These are phyloP conservation scores for Rhodomyrtus psidioides DNA, from an alignment of 441 rosid species.

Conservation along the genomic window DNA sequence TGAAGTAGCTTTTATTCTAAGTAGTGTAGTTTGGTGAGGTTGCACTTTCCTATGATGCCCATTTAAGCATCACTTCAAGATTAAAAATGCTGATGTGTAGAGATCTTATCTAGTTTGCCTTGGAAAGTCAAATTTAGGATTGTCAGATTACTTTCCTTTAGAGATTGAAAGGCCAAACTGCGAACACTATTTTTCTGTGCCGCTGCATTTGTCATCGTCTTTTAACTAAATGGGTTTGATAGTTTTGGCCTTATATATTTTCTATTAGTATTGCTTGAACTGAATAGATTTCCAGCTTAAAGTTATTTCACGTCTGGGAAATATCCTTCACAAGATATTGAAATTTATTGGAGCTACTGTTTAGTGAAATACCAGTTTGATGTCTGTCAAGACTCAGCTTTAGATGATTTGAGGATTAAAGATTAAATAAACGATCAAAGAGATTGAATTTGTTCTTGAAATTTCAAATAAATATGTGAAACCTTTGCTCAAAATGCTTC, in stretches of 20 bases:
- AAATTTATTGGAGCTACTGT: not conserved
- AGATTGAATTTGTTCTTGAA: not conserved
- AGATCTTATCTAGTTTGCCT: not conserved
- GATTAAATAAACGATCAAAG: not conserved
- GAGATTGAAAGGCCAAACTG: not conserved
- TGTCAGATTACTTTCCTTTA: not conserved
- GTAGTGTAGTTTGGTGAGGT: not conserved
- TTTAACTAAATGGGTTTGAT: not conserved
- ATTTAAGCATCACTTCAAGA: not conserved
- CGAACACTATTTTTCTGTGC: not conserved
- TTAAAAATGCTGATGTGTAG: not conserved
- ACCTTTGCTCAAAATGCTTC: not conserved
- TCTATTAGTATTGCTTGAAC: not conserved
- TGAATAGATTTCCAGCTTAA: not conserved
- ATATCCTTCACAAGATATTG: not conserved
- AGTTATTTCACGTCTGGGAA: not conserved
- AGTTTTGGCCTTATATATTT: not conserved
- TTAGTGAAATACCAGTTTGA: not conserved
- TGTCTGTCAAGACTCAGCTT: not conserved
- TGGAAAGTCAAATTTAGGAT: not conserved
- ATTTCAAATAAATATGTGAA: not conserved
- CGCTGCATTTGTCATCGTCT: not conserved
- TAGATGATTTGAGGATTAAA: not conserved
- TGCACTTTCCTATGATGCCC: not conserved
- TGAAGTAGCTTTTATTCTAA: not conserved